Percentiles rank a stretch among this genome's conserved stretches.
Evolutionary conservation across 2,329 filamentous ascomycete genomes (phyloP).

Genomic region (Penicillium sp.): DNA sequence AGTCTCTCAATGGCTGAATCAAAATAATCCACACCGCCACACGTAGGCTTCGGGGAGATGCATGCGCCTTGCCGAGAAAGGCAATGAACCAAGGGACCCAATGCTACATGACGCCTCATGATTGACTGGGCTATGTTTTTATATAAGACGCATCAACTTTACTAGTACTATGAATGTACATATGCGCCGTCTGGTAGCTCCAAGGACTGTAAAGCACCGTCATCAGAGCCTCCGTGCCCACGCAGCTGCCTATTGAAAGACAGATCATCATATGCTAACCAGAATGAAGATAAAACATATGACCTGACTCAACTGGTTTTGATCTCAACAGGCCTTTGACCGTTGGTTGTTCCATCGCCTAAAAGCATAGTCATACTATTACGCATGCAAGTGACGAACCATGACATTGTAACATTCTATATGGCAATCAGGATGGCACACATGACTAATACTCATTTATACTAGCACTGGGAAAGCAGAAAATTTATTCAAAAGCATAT

Average conservation of each 20-base stretch:
- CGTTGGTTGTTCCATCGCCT: neutral
- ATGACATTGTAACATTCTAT: neutral
- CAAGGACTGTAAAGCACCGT: neutral
- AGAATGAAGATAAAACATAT: neutral
- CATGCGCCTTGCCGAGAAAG: neutral
- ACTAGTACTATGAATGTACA: neutral
- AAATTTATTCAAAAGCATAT: neutral
- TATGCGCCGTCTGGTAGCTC: neutral
- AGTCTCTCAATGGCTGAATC: neutral
- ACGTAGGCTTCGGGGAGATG: neutral
- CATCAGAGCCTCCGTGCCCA: neutral
- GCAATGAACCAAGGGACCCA: neutral
- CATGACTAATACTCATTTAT: neutral
- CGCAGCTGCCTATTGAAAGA: neutral
- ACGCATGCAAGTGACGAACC: neutral
- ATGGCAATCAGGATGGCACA: neutral
- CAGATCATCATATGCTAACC: neutral
- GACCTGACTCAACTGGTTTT: neutral
- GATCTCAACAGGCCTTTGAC: slow-evolving; percentile 3
- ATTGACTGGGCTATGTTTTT: no score
- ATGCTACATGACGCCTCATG: neutral
- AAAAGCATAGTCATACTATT: neutral
- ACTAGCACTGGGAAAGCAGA: no score
- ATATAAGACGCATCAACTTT: neutral
- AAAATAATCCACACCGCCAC: neutral